phyloP scores from a whole-genome alignment of 176 grass and related monocot species.

The Panicum miliaceum region DNA sequence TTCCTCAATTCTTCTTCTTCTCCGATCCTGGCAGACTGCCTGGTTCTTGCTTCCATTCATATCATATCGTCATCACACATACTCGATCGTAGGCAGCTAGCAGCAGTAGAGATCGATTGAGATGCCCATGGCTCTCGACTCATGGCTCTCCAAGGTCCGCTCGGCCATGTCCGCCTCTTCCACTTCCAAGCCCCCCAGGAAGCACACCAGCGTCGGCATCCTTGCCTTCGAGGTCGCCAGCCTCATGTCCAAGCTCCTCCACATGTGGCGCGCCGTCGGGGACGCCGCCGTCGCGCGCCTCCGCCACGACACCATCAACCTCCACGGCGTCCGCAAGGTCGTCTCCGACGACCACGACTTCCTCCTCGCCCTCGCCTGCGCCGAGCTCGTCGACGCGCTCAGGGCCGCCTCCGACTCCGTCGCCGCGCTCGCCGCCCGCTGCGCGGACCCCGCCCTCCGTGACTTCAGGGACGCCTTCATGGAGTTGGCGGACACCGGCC shows the following conservation, averaged over 20 bases:
- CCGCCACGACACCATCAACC: conserved; percentile 55
- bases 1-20: too few species aligned
- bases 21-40: too few species aligned
- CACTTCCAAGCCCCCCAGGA: conserved; percentile 4
- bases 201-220: conserved; percentile 59
- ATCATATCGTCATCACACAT: too few species aligned
- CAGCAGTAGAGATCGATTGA: too few species aligned
- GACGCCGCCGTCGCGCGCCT: conserved; percentile 64
- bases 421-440: conserved; percentile 53
- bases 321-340: conserved; percentile 69
- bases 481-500: conserved; percentile 62
- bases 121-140: conserved; percentile 64
- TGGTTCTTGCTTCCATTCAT: too few species aligned
- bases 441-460: conserved; percentile 52
- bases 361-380: conserved; percentile 69
- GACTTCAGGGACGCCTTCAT: conserved; percentile 51
- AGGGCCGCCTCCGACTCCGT: conserved; percentile 53
- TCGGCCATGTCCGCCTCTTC: conserved; percentile 63
- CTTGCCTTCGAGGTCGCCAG: conserved; percentile 75
- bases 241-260: conserved; percentile 80
- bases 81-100: too few species aligned
- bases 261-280: conserved; percentile 65
- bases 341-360: conserved; percentile 77
- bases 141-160: conserved; percentile 80
- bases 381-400: conserved; percentile 74